Evolutionary conservation across 371 early-diverging fungal species (phyloP).

Genomic region (Mycotypha africana): DNA sequence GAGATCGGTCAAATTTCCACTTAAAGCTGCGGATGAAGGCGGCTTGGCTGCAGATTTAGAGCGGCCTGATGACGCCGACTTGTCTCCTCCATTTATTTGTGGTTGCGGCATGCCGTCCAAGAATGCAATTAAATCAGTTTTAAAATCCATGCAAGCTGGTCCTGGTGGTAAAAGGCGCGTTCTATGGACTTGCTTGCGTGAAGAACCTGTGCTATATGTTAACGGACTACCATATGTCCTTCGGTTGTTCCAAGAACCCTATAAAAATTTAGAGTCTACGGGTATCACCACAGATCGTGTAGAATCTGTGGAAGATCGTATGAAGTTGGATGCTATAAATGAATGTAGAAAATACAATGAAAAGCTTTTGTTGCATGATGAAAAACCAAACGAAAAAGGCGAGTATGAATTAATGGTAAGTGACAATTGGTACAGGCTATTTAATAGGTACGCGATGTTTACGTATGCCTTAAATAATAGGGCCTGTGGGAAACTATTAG

Average conservation of each 20-base stretch:
- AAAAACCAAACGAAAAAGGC: constrained; percentile 38
- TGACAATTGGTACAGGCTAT: constrained; percentile 5
- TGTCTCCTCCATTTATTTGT: constrained; percentile 40
- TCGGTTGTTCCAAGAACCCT: constrained; percentile 55
- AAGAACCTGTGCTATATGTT: constrained; percentile 76
- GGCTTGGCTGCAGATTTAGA: constrained; percentile 15
- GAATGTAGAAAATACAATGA: constrained; percentile 53
- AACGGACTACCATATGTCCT: constrained; percentile 62
- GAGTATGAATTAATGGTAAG: constrained; percentile 49
- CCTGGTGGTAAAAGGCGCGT: constrained; percentile 45
- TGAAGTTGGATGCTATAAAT: constrained; percentile 54
- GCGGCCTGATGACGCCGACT: constrained; percentile 1
- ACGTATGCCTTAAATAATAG: constrained; percentile 11
- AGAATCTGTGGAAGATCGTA: constrained; percentile 63
- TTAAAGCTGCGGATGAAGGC: constrained; percentile 33
- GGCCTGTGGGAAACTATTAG: constrained; percentile 61
- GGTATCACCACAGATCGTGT: constrained; percentile 69
- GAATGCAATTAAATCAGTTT: constrained; percentile 49
- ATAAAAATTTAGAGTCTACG: constrained; percentile 61
- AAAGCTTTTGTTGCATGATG: constrained; percentile 58
- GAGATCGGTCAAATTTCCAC: constrained; percentile 17
- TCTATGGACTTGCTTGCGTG: constrained; percentile 68
- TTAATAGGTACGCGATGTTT: too few species aligned
- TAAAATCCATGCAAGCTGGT: constrained; percentile 45
- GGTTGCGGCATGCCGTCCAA: constrained; percentile 67